Evolutionary conservation across 1,284 basidiomycete species (phyloP).

Genomic region (Lignosus rhinocerotis): DNA sequence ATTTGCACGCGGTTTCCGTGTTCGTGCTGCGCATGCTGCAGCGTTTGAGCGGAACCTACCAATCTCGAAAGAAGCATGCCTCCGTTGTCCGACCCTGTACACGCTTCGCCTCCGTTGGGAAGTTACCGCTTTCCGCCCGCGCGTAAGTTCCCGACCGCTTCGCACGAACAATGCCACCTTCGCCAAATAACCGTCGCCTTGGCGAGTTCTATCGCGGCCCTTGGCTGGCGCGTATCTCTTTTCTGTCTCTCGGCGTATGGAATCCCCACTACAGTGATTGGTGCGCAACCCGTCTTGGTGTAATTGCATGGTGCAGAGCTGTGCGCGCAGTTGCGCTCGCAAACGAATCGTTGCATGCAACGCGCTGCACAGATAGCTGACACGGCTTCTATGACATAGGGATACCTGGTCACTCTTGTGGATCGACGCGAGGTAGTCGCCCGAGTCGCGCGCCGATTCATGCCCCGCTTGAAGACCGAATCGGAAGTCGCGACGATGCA

Average conservation of each 20-base stretch:
- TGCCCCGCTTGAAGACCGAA: slow-evolving; percentile 80
- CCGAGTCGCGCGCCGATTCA: slow-evolving; percentile 77
- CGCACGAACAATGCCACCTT: neutral
- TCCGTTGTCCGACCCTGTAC: neutral
- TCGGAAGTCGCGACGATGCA: slow-evolving; percentile 81
- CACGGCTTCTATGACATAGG: slow-evolving; percentile 40
- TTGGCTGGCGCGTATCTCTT: neutral
- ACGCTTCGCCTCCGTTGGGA: neutral
- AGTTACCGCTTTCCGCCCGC: neutral
- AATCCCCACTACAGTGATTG: neutral
- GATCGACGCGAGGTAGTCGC: slow-evolving; percentile 66
- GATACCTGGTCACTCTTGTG: slow-evolving; percentile 70
- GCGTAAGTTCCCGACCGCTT: slow-evolving; percentile 3
- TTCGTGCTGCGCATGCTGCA: neutral
- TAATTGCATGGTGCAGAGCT: neutral
- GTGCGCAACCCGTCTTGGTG: neutral
- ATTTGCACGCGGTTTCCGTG: neutral
- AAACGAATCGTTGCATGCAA: neutral
- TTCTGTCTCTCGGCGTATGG: too few species aligned
- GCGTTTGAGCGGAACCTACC: neutral
- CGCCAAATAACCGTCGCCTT: slow-evolving; percentile 1
- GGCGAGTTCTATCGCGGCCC: neutral
- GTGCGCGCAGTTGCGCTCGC: neutral
- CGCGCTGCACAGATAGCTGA: slow-evolving; percentile 7
- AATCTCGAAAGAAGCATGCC: neutral